Evolutionary conservation across 2,329 filamentous ascomycete genomes (phyloP).

Genomic region (Magnaporthales sp.): DNA sequence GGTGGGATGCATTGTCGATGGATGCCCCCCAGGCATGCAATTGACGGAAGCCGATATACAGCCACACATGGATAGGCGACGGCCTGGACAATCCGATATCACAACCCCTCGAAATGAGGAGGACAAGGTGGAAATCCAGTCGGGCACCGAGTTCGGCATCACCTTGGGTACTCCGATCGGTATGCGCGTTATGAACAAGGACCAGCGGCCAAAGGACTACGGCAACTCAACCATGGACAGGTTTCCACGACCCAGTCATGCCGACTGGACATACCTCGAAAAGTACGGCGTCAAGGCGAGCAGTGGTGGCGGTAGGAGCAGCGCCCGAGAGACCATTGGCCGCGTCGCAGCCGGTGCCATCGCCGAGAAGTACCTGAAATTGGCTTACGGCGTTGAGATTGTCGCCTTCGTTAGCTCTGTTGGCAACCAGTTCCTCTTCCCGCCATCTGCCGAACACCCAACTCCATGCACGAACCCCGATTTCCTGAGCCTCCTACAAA

Average conservation of each 20-base stretch:
- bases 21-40: constrained; percentile 77
- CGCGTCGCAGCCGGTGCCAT: constrained; percentile 87
- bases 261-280: constrained; percentile 93
- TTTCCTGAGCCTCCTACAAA: constrained; percentile 66
- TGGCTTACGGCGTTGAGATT: constrained; percentile 81
- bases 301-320: constrained; percentile 81
- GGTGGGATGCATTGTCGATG: constrained; percentile 92
- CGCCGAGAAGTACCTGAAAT: constrained; percentile 80
- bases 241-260: constrained; percentile 86
- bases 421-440: constrained; percentile 69
- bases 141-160: constrained; percentile 81
- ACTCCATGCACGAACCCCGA: constrained; percentile 65
- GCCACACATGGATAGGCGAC: constrained; percentile 83
- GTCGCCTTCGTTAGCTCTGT: constrained; percentile 84
- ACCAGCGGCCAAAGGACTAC: constrained; percentile 89
- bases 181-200: constrained; percentile 82
- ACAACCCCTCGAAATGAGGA: constrained; percentile 91
- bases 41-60: constrained; percentile 85
- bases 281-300: constrained; percentile 94
- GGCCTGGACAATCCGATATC: constrained; percentile 82
- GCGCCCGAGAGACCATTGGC: constrained; percentile 90
- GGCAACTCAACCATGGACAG: constrained; percentile 81
- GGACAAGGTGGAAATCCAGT: constrained; percentile 85
- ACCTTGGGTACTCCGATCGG: constrained; percentile 88
- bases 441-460: constrained; percentile 59